Percentiles rank a stretch among this genome's conserved stretches.
phyloP scores from a whole-genome alignment of 2,329 filamentous ascomycete genomes.

The Raffaelea albimanens region DNA sequence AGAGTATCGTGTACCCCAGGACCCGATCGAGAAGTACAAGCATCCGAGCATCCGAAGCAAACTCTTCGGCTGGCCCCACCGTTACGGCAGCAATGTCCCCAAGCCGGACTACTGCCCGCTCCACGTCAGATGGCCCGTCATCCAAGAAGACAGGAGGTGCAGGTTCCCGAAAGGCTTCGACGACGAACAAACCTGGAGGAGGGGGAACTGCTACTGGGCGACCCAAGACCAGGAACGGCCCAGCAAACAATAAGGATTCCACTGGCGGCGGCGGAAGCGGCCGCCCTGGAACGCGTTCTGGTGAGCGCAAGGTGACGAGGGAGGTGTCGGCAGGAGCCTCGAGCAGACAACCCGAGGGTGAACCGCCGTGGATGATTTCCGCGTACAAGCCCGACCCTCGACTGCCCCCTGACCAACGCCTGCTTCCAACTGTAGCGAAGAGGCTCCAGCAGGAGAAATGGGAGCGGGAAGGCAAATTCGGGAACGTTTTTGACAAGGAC shows the following conservation, averaged over 20 bases:
- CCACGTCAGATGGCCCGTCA: constrained; percentile 36
- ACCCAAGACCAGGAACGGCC: constrained; percentile 46
- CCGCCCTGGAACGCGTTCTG: constrained; percentile 54
- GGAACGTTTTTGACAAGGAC: constrained; percentile 76
- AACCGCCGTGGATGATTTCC: constrained; percentile 88
- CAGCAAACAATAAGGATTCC: constrained; percentile 27
- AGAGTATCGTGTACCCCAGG: constrained; percentile 49
- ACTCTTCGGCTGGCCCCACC: too few species aligned
- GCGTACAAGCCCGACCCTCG: constrained; percentile 95
- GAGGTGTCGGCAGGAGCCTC: constrained; percentile 32
- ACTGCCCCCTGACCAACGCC: constrained; percentile 87
- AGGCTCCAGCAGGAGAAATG: constrained; percentile 89
- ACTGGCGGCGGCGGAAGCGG: constrained; percentile 33
- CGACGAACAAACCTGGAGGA: constrained; percentile 29
- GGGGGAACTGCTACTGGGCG: constrained; percentile 33
- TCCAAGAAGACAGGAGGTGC: constrained; percentile 38
- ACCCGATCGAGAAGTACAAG: constrained; percentile 63
- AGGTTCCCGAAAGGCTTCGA: constrained; percentile 31
- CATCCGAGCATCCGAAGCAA: constrained; percentile 21
- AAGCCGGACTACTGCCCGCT: constrained; percentile 17
- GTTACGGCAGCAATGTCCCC: background rate
- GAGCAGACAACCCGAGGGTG: constrained; percentile 73
- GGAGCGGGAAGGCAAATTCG: constrained; percentile 84
- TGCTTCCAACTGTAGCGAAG: constrained; percentile 87
- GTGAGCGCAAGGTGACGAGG: constrained; percentile 42